Conservation (phyloP, 2,329 filamentous ascomycete species). For the Drechslera avenae region DNA sequence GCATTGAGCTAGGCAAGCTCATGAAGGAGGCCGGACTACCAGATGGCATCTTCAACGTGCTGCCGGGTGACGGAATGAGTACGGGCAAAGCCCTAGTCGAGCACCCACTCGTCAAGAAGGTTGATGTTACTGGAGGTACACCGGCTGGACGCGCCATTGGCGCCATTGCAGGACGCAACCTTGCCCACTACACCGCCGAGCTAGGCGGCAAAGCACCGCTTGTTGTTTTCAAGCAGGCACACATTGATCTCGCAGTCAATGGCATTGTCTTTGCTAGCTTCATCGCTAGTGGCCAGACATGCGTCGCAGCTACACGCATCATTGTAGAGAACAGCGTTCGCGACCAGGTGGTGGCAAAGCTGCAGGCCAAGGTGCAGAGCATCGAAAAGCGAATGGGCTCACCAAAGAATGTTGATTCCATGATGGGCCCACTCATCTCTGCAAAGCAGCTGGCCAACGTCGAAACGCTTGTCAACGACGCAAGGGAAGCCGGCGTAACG, state of each 20-base stretch:
- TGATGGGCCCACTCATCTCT: slow-evolving; percentile 70
- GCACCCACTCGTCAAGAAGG: slow-evolving; percentile 45
- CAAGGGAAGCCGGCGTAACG: slow-evolving; percentile 45
- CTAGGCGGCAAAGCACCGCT: slow-evolving; percentile 48
- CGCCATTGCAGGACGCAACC: slow-evolving; percentile 43
- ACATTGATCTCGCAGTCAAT: slow-evolving; percentile 46
- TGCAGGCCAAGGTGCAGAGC: slow-evolving; percentile 55
- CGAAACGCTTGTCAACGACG: slow-evolving; percentile 44
- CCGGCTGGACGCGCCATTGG: slow-evolving; percentile 46
- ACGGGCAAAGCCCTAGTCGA: slow-evolving; percentile 46
- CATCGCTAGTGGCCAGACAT: slow-evolving; percentile 62
- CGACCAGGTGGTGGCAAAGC: slow-evolving; percentile 45
- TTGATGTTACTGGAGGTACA: slow-evolving; percentile 48
- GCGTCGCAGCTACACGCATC: slow-evolving; percentile 61
- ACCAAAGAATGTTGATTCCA: slow-evolving; percentile 61
- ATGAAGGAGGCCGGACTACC: slow-evolving; percentile 47
- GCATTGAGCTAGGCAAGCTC: slow-evolving; percentile 44
- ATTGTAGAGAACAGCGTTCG: slow-evolving; percentile 57
- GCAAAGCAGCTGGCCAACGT: slow-evolving; percentile 54
- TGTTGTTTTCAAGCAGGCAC: slow-evolving; percentile 45
- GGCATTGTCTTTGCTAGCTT: slow-evolving; percentile 51
- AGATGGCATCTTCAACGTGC: slow-evolving; percentile 45
- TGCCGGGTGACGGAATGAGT: slow-evolving; percentile 40
- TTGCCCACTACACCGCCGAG: slow-evolving; percentile 46
- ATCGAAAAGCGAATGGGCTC: slow-evolving; percentile 62